Base-by-base conservation (phyloP, 1,284 basidiomycete genomes). In the Paramarasmius palmivorus region DNA sequence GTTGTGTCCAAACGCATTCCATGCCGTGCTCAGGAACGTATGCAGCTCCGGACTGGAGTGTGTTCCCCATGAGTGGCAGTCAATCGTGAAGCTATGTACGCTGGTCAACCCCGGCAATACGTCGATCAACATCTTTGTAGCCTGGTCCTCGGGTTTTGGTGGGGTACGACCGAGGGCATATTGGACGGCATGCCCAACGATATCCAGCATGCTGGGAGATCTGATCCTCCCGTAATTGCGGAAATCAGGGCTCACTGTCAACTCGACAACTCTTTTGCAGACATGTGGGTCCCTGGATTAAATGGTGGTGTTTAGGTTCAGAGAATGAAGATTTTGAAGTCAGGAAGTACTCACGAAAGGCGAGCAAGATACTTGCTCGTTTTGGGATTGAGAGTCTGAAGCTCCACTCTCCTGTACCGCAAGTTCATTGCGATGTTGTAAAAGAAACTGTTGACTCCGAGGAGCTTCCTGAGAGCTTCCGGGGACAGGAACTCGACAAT, bases 381-480 rank as follows among this genome's bases (percentile, higher is more conserved):
- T 36, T 53, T 51, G 20, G n/a, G 52, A 36, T 51, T 57, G 52
- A 57, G 55, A 51, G 53, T 65, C 51, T 56, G 59, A 29, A 72
- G 47, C 15, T 58, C 61, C 19, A 76, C 55, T 7, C 66, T 61
- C 23, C 56, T 61, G 61, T 76, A 78, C 20, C 69, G 65, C 37
- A 60, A 49, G 46, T 73, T 62, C 64, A 78, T 67, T 0, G 66
- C 73, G n/a, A 72, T 54, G 34, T 75, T 58, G 56, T 71, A 73
- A 59, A 78, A 76, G 22, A 70, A 58, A 14, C 68, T 60, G 56
- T 75, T 76, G 37, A 77, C 66, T 3, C 59, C 65, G 10, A 73
- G 48, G 45, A 75, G 51, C 1, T 55, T 50, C 19, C 57, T 29
- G 19, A 76, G 59, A 2, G 65, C 61, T 19, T 64, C 59, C 12